phyloP scores from a whole-genome alignment of 1,284 basidiomycete genomes.

The Naganishia cerealis region DNA sequence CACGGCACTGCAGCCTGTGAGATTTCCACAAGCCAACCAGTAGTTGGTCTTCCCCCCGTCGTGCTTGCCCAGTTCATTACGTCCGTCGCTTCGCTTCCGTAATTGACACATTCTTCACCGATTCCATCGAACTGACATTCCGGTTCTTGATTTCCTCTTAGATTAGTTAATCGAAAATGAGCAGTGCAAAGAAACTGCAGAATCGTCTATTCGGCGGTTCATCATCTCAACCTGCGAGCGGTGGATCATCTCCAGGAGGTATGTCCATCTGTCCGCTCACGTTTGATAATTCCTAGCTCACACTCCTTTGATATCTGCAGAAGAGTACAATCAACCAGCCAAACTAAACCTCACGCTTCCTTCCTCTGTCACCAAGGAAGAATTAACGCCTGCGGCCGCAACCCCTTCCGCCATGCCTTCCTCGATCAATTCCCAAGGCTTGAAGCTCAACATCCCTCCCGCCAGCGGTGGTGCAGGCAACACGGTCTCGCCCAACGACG shows the following conservation, averaged over 20 bases:
- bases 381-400: constrained; percentile 26
- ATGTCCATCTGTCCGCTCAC: background rate
- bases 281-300: background rate
- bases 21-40: background rate
- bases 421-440: constrained; percentile 45
- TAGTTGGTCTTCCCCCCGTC: background rate
- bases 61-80: constrained; percentile 6
- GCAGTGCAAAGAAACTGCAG: constrained; percentile 66
- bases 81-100: constrained; percentile 11
- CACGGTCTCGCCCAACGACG: constrained; percentile 57
- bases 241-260: constrained; percentile 25
- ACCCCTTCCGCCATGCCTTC: constrained; percentile 46
- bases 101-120: background rate
- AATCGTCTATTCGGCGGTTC: constrained; percentile 67
- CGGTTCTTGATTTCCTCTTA: constrained; percentile 15
- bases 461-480: constrained; percentile 45
- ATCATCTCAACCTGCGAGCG: constrained; percentile 26
- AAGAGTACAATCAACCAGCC: constrained; percentile 1
- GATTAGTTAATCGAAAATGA: constrained; percentile 35
- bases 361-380: constrained; percentile 37
- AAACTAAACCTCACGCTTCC: constrained; percentile 27
- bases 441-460: constrained; percentile 79
- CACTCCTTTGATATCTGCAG: background rate
- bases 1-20: background rate
- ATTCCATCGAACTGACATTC: constrained; percentile 8